Evolutionary conservation across 208 protist species (phyloP).

Genomic region (Acanthamoeba culbertsoni): DNA sequence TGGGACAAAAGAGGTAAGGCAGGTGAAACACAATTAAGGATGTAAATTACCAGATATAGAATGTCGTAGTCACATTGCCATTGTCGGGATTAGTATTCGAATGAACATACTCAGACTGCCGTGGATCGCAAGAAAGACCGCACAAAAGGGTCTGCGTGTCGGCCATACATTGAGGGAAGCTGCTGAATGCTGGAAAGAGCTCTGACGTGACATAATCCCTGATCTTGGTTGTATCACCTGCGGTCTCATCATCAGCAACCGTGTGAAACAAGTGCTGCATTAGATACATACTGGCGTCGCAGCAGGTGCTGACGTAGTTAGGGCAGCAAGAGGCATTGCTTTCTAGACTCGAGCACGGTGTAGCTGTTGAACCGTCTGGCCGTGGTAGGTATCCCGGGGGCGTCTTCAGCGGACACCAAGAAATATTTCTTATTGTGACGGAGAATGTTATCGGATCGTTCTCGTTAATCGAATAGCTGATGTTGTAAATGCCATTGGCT

Average conservation of each 20-base stretch:
- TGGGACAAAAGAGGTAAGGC: background rate
- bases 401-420: constrained; percentile 48
- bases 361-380: background rate
- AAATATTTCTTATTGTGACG: background rate
- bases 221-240: background rate
- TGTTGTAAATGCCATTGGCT: background rate
- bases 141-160: background rate
- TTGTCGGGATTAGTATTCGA: background rate
- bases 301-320: background rate
- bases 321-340: background rate
- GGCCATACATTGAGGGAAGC: background rate
- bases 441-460: constrained; percentile 4
- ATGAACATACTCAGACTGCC: background rate
- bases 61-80: background rate
- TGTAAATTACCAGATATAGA: background rate
- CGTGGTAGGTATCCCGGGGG: background rate
- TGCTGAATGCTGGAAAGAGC: background rate
- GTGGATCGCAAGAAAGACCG: constrained; percentile 39
- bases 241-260: background rate
- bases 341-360: background rate
- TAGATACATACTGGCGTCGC: background rate
- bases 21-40: background rate
- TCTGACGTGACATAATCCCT: background rate
- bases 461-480: constrained; percentile 20
- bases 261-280: background rate